Conservation (phyloP, 306 rosid genomes). For the Trichosanthes cucumerina region DNA sequence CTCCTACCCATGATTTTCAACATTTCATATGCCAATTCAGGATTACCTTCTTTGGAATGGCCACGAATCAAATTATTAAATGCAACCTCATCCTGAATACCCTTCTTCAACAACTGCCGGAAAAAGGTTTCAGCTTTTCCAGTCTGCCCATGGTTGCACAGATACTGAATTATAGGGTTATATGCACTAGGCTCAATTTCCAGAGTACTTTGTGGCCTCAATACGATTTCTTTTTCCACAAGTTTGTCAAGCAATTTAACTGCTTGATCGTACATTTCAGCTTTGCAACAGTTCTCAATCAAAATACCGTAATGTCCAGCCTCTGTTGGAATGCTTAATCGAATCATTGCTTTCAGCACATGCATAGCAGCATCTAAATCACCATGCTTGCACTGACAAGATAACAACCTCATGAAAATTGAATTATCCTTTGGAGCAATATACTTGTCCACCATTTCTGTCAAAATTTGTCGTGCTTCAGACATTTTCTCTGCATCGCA, state of each 20-base stretch:
- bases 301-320: constrained; percentile 79
- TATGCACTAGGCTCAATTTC: constrained; percentile 72
- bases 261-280: constrained; percentile 51
- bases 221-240: constrained; percentile 64
- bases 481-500: constrained; percentile 53
- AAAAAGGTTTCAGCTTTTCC: constrained; percentile 65
- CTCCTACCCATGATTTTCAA: constrained; percentile 77
- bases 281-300: constrained; percentile 76
- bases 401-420: constrained; percentile 43
- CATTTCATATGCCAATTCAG: constrained; percentile 76
- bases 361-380: constrained; percentile 70
- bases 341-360: constrained; percentile 66
- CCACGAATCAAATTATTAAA: constrained; percentile 69
- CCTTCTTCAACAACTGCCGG: constrained; percentile 80
- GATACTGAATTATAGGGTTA: constrained; percentile 58
- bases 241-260: constrained; percentile 65
- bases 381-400: constrained; percentile 55
- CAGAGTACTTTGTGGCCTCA: constrained; percentile 47
- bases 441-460: constrained; percentile 65
- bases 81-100: constrained; percentile 59
- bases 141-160: constrained; percentile 62
- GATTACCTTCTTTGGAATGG: constrained; percentile 81
- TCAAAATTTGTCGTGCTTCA: constrained; percentile 43
- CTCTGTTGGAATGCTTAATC: constrained; percentile 77
- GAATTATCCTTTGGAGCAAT: constrained; percentile 71